Base-by-base conservation (phyloP, 176 grass and related monocot genomes). In the Chloris gayana region DNA sequence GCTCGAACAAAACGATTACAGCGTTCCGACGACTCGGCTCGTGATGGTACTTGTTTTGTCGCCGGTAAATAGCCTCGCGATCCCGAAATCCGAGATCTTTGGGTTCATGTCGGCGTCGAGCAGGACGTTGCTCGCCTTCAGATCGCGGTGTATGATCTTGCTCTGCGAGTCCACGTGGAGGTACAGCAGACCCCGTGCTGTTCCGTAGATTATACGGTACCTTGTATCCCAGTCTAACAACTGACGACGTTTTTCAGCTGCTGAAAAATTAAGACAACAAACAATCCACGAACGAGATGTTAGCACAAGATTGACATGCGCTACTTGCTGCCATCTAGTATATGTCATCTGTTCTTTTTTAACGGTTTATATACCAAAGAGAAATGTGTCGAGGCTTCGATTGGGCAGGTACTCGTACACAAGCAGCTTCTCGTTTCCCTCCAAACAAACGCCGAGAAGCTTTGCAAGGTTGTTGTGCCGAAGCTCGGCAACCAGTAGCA, bases 371-470 rank as follows among this genome's bases (percentile, higher is more conserved):
- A 7, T 89, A 91, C 83, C 83, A 29, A 80, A 89, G 0, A 93
- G 70, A 57, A 87, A 49, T n/a, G 35, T 84, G 58, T 87, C 87
- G 0, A 89, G 80, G 42, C 80, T 93, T 63, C 80, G 38, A 62
- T 93, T 89, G 3, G 80, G 70, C 26, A 89, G 59, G 39, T 81
- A 87, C 34, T 89, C 87, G 30, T 93, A 85, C 8, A 89, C 80
- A 24, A 85, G 67, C 2, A 89, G 65, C 58, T 82, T 87, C 45
- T 89, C 87, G 1, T 78, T 13, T n/a, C 44, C 66, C 78, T 77
- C 13, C 37, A 89, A 21, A 71, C 76, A 89, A 54, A 83, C 79
- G 29, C 84, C 84, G 0, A 74, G 60, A 47, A 93, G 60, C 27
- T 70, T 73, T 18, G 83, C 87, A 14, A 84, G 66, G n/a, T 92